Evolutionary conservation across 768 basidiomycete genomes (phyloP).

Genomic region (Chiua virens): DNA sequence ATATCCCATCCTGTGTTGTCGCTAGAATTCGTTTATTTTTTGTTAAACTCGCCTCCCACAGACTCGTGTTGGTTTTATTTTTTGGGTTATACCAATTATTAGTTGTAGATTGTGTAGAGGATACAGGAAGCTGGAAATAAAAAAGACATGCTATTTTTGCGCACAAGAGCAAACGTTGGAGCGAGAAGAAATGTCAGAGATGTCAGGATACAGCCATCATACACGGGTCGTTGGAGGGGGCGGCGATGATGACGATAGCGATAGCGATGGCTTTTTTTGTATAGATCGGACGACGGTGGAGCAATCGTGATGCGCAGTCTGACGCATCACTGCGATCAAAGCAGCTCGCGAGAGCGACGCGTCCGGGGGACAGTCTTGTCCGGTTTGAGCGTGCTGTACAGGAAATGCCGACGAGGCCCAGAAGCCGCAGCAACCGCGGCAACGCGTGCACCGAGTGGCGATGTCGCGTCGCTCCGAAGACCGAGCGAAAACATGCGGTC

Average conservation of each 20-base stretch:
- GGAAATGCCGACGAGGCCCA: slow-evolving; percentile 80
- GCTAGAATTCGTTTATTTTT: too few species aligned
- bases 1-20: too few species aligned
- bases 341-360: slow-evolving; percentile 42
- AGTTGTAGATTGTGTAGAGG: neutral
- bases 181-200: too few species aligned
- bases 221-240: too few species aligned
- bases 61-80: neutral
- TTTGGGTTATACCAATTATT: slow-evolving; percentile 1
- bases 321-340: slow-evolving; percentile 5
- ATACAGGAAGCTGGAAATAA: slow-evolving; percentile 14
- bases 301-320: too few species aligned
- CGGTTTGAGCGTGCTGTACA: slow-evolving; percentile 74
- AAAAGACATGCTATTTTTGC: slow-evolving; percentile 10
- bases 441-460: slow-evolving; percentile 59
- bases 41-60: too few species aligned
- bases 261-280: too few species aligned
- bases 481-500: slow-evolving; percentile 89
- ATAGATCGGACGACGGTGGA: too few species aligned
- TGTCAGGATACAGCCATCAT: too few species aligned
- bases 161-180: too few species aligned
- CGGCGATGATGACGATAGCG: too few species aligned
- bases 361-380: slow-evolving; percentile 49
- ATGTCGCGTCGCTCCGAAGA: slow-evolving; percentile 69
- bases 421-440: slow-evolving; percentile 64